Evolutionary conservation across 768 basidiomycete genomes (phyloP), one percentile per base, ranked within the genome.

Genomic region (Lactarius trivialis): DNA sequence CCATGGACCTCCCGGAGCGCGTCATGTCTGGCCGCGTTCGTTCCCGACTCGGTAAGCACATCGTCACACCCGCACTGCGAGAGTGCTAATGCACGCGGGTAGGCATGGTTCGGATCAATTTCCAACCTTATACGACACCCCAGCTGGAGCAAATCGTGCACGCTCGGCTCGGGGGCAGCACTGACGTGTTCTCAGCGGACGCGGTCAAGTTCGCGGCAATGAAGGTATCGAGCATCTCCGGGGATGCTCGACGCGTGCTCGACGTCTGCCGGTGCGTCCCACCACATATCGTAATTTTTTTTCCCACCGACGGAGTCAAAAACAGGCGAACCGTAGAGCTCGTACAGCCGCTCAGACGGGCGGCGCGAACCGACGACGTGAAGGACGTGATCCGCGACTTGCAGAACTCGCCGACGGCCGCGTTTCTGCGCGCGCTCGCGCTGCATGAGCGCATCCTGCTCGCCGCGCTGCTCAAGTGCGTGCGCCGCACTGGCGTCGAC

Each of bases 1-100:
- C 96, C 33, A 96, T 97, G 91, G 96, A 98, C 70, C 79, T 98
- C 58, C 97, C 97, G 0, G 96, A 98, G 73, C 81, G 96, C 50
- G 90, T 89, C 12, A 89, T 99, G 85, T 88, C 81, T 3, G 93
- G 93, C 0, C 86, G 96, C 60, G 95, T 98, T 54, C 82, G 92
- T 58, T 95, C 92, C 74, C 86, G 97, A 56, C 76, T 98, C 19
- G 94, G 94, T 93, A 60, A 57, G 84, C 72, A n/a, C 21, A 52
- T 33, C 34, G 8, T 39, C 28, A 19, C 30, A 24, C 28, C 19
- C 36, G 15, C 34, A 24, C 39, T 14, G 53, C 5, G 34, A 21
- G 28, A 37, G 34, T 39, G 11, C 34, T 66, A 30, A 28, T 48
- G 33, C 49, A 28, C 33, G 15, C 11, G 55, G 21, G 48, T 19